Base-by-base conservation (phyloP, 441 rosid species). In the Bruguiera hainesii region DNA sequence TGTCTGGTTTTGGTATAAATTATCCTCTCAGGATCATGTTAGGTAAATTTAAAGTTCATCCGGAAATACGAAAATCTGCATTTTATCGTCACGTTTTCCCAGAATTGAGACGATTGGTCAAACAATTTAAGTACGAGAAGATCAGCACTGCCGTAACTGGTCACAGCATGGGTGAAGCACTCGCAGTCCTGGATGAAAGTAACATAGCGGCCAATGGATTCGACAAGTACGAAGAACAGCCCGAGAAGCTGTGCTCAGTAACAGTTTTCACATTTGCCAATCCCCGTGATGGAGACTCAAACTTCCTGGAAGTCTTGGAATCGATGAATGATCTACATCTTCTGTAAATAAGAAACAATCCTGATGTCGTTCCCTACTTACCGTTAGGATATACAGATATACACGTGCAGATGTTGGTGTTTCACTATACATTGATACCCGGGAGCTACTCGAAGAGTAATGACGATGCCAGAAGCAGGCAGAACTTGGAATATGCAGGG, bases 121-220 rank as follows among this genome's bases (percentile, higher is more conserved):
- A 83, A 0, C 19, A 72, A 33, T 84, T 76, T 76, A 71, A 78
- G 61, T 55, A 83, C 1, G 89, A 87, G 70, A 87, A 87, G 42
- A 73, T 80, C n/a, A 85, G 88, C 79, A 72, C 85, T 63, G 86
- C 93, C 0, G 35, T 85, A 21, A 78, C 80, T 0, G 88, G 91
- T 1, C 93, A 87, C 77, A 87, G 96, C 79, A 65, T 87, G 58
- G 90, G 88, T 0, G 82, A 79, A 31, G 84, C 87, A 20, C 68
- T 89, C 39, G 83, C 88, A 9, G 81, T 81, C 3, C 69, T 89
- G 26, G 75, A 81, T 11, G 88, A 89, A 0, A 73, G 77, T 23
- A 89, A 89, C 71, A 76, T 87, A 16, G 69, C 70, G n/a, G 72
- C 76, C 5, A 85, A 87, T 55, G 75, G 79, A 21, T 59, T 67